A percentile compares a stretch with the other conserved stretches of the same genome.
phyloP scores from a whole-genome alignment of 106 monocot genomes.

The Gastrodia elata region DNA sequence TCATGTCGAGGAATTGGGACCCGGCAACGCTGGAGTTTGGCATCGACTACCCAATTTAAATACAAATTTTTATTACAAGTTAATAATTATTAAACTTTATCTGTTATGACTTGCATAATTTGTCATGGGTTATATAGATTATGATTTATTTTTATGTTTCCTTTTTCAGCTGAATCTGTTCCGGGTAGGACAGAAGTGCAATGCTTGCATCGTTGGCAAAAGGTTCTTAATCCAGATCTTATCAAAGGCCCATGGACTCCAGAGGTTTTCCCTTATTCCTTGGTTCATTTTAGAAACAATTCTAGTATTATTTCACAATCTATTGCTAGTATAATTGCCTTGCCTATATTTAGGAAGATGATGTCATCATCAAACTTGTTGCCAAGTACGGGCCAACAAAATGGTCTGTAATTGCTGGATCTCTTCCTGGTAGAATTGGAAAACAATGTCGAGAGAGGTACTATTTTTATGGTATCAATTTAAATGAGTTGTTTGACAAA shows the following conservation, averaged over 20 bases:
- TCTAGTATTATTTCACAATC: neutral
- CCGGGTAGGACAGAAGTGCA: conserved; percentile 90
- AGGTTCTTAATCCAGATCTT: conserved; percentile 96
- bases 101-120: neutral
- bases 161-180: conserved; percentile 64
- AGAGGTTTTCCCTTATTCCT: conserved; percentile 46
- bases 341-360: conserved; percentile 52
- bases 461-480: neutral
- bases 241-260: conserved; percentile 81
- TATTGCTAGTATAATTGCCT: neutral
- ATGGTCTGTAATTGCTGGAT: conserved; percentile 66
- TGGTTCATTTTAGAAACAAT: neutral
- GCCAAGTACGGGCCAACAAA: conserved; percentile 61
- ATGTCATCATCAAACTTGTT: conserved; percentile 44
- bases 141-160: neutral
- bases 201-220: conserved; percentile 96
- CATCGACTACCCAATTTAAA: neutral
- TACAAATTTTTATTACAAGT: neutral
- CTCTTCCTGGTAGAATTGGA: conserved; percentile 71
- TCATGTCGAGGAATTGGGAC: no score
- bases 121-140: neutral
- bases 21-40: no score
- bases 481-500: neutral
- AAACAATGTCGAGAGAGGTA: conserved; percentile 84
- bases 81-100: neutral